phyloP scores from a whole-genome alignment of 345 rosid genomes.

The Gynandropsis gynandra region DNA sequence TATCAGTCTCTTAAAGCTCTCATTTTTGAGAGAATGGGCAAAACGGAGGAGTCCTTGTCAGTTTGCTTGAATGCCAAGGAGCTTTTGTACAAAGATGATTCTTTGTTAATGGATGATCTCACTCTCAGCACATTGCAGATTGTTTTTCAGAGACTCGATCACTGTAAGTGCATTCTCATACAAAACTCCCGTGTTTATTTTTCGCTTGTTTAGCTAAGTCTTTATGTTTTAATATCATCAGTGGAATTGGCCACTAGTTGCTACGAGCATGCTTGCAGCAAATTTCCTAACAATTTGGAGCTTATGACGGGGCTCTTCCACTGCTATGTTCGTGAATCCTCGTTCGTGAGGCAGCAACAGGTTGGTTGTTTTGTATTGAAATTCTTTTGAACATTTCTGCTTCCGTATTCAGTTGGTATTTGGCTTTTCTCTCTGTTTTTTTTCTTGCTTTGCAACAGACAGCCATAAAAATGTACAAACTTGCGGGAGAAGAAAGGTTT shows the following conservation, averaged over 20 bases:
- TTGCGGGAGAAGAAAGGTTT: constrained; percentile 85
- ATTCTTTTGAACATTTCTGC: no score
- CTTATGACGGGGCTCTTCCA: constrained; percentile 96
- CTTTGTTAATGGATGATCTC: constrained; percentile 83
- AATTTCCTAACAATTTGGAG: constrained; percentile 71
- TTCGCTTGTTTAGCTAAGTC: constrained; percentile 5
- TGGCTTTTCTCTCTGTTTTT: constrained; percentile 10
- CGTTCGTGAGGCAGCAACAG: constrained; percentile 97
- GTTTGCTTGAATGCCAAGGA: constrained; percentile 66
- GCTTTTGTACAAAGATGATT: constrained; percentile 57
- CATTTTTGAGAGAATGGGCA: constrained; percentile 84
- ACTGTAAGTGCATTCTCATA: constrained; percentile 41
- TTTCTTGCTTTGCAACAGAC: constrained; percentile 50
- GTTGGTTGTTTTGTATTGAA: constrained; percentile 34
- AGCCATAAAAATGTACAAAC: constrained; percentile 95
- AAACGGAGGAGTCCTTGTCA: constrained; percentile 61
- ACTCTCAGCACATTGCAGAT: constrained; percentile 92
- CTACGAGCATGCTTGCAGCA: constrained; percentile 78
- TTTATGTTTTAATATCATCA: constrained; percentile 21
- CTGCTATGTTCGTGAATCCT: constrained; percentile 89
- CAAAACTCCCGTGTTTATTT: background rate
- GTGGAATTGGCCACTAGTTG: constrained; percentile 96
- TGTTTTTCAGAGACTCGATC: constrained; percentile 94
- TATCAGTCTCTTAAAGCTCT: constrained; percentile 78
- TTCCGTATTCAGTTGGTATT: constrained; percentile 6